Evolutionary conservation across 2,329 filamentous ascomycete species (phyloP).

Genomic region (Zasmidium citrigriseum): DNA sequence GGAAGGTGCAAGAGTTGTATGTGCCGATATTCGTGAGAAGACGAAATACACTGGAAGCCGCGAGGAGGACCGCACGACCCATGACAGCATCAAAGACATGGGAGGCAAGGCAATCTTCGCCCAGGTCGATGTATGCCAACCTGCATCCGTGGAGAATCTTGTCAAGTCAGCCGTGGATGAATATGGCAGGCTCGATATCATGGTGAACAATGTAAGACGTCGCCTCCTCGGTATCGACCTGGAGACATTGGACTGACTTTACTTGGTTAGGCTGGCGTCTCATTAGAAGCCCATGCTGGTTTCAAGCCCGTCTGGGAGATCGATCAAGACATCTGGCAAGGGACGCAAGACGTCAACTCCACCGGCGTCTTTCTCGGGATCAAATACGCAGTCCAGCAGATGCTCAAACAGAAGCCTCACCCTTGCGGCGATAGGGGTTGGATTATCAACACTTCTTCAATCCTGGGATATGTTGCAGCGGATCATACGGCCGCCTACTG

Average conservation of each 20-base stretch:
- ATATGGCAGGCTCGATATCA: slow-evolving; percentile 22
- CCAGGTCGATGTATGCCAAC: slow-evolving; percentile 35
- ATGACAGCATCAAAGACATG: slow-evolving; percentile 33
- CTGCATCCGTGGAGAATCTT: slow-evolving; percentile 25
- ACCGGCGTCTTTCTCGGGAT: slow-evolving; percentile 44
- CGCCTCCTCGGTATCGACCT: background rate
- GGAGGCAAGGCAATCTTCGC: slow-evolving; percentile 40
- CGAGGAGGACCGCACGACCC: slow-evolving; percentile 31
- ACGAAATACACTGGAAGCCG: slow-evolving; percentile 15
- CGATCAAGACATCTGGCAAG: slow-evolving; percentile 20
- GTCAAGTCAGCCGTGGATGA: slow-evolving; percentile 24
- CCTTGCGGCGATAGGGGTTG: slow-evolving; percentile 47
- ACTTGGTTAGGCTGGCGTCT: slow-evolving; percentile 10
- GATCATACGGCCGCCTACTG: slow-evolving; percentile 35
- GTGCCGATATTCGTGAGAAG: slow-evolving; percentile 29
- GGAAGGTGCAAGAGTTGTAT: slow-evolving; percentile 31
- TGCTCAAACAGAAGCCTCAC: slow-evolving; percentile 50
- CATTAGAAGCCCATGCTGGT: slow-evolving; percentile 18
- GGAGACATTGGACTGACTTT: background rate
- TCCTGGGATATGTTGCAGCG: slow-evolving; percentile 47
- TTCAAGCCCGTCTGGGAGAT: slow-evolving; percentile 23
- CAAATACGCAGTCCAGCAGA: slow-evolving; percentile 52
- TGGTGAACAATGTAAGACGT: slow-evolving; percentile 15
- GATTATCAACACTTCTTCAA: slow-evolving; percentile 53
- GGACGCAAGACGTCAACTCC: slow-evolving; percentile 38